Conservation (phyloP, 129 eudicot genomes). For the Oenanthe sinensis region DNA sequence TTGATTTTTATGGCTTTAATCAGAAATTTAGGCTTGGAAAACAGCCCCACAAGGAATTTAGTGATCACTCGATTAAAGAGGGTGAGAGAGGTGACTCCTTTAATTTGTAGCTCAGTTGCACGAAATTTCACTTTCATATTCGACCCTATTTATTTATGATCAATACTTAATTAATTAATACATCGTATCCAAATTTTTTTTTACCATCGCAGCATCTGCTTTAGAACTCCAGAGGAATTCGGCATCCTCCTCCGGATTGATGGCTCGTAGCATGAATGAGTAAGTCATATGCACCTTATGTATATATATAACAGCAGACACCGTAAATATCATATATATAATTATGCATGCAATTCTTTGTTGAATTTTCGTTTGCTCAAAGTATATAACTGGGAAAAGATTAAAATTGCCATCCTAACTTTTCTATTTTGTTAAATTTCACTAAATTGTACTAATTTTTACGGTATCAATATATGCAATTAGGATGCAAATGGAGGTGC, state of each 20-base stretch:
- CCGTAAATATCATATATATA: background rate
- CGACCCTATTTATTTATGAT: background rate
- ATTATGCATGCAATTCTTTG: background rate
- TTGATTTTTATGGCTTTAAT: slow-evolving; percentile 7
- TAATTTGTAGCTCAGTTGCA: background rate
- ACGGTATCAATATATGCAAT: slow-evolving; percentile 36
- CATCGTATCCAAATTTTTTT: background rate
- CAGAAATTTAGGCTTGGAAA: slow-evolving; percentile 97
- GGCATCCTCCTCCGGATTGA: slow-evolving; percentile 81
- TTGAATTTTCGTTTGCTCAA: too few relatives aligned
- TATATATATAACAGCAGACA: too few relatives aligned
- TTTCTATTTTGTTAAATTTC: background rate
- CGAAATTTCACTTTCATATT: background rate
- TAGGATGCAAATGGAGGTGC: slow-evolving; percentile 98
- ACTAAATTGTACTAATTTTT: slow-evolving; percentile 19
- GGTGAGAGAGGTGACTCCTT: slow-evolving; percentile 55
- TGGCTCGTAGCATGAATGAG: slow-evolving; percentile 91
- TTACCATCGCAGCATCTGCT: slow-evolving; percentile 42
- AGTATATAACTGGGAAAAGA: too few relatives aligned
- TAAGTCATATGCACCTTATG: slow-evolving; percentile 22
- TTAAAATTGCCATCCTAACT: too few relatives aligned
- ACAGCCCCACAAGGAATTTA: slow-evolving; percentile 97
- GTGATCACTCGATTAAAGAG: slow-evolving; percentile 79
- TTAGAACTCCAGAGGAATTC: slow-evolving; percentile 71
- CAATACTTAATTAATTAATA: background rate